Conservation (phyloP, 495 filamentous ascomycete species). For the Endocarpon pusillum region DNA sequence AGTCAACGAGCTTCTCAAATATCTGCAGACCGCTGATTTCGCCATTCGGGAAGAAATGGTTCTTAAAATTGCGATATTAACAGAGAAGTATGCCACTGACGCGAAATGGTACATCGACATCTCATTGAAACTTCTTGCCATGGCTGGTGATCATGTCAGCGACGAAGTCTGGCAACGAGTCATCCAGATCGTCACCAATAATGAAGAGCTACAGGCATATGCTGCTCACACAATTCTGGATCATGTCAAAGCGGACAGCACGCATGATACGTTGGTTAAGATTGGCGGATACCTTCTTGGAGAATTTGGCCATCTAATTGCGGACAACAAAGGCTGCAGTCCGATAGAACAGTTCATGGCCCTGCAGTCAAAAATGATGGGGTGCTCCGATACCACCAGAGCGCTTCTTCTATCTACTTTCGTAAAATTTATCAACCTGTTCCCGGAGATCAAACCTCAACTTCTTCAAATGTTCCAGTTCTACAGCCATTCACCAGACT, state of each 20-base stretch:
- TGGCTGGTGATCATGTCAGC: conserved; percentile 96
- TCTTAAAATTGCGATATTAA: conserved; percentile 92
- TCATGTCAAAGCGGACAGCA: conserved; percentile 79
- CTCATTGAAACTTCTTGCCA: conserved; percentile 80
- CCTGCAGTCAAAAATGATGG: conserved; percentile 74
- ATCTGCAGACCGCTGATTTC: conserved; percentile 92
- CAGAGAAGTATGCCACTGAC: conserved; percentile 96
- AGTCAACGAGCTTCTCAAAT: conserved; percentile 82
- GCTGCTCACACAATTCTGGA: conserved; percentile 81
- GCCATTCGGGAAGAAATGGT: conserved; percentile 99
- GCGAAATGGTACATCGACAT: conserved; percentile 99
- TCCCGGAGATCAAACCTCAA: conserved; percentile 96
- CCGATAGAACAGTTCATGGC: conserved; percentile 97
- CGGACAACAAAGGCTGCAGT: conserved; percentile 82
- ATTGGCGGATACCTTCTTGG: conserved; percentile 92
- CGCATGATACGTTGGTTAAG: conserved; percentile 93
- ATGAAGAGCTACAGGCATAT: conserved; percentile 94
- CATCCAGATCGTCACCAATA: conserved; percentile 98
- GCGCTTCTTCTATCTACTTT: conserved; percentile 91
- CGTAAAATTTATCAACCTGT: conserved; percentile 95
- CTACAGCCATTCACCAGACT: conserved; percentile 89
- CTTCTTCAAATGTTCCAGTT: conserved; percentile 74
- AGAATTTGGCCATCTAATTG: conserved; percentile 94
- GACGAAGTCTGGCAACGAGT: conserved; percentile 99
- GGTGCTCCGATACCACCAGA: conserved; percentile 72